phyloP scores from a whole-genome alignment of 2,329 filamentous ascomycete species.

The Daldinia eschscholtzii region DNA sequence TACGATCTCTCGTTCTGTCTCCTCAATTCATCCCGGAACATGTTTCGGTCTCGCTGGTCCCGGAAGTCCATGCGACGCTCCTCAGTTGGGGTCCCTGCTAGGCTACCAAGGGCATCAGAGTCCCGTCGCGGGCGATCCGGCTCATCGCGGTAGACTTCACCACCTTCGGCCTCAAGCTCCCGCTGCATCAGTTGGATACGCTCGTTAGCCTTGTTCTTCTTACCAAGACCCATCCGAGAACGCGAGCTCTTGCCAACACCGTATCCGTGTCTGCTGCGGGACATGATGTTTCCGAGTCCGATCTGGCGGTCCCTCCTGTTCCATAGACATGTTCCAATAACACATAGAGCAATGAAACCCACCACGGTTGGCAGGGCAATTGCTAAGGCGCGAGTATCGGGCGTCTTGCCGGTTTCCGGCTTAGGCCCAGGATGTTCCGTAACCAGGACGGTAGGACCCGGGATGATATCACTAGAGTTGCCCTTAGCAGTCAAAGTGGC shows the following conservation, averaged over 20 bases:
- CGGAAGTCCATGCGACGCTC: conserved; percentile 56
- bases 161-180: conserved; percentile 49
- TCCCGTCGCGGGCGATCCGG: conserved; percentile 55
- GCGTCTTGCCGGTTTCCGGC: conserved; percentile 51
- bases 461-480: conserved; percentile 50
- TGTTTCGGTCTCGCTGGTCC: conserved; percentile 51
- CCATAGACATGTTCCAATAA: conserved; percentile 69
- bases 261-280: conserved; percentile 60
- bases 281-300: conserved; percentile 65
- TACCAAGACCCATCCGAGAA: conserved; percentile 52
- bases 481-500: conserved; percentile 54
- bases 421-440: conserved; percentile 53
- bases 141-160: conserved; percentile 55
- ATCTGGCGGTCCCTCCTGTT: conserved; percentile 65
- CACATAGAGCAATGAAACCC: conserved; percentile 61
- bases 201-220: conserved; percentile 52
- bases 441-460: conserved; percentile 59
- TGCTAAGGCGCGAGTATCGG: conserved; percentile 59
- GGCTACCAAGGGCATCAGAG: conserved; percentile 64
- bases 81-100: conserved; percentile 62
- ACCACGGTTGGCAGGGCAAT: conserved; percentile 67
- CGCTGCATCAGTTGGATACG: conserved; percentile 62
- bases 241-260: conserved; percentile 56
- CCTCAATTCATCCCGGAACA: conserved; percentile 64
- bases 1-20: conserved; percentile 61